These are phyloP conservation scores for Dendrostoma leiphaemia DNA, from an alignment of 2,329 filamentous ascomycete species.

Conservation along the genomic window DNA sequence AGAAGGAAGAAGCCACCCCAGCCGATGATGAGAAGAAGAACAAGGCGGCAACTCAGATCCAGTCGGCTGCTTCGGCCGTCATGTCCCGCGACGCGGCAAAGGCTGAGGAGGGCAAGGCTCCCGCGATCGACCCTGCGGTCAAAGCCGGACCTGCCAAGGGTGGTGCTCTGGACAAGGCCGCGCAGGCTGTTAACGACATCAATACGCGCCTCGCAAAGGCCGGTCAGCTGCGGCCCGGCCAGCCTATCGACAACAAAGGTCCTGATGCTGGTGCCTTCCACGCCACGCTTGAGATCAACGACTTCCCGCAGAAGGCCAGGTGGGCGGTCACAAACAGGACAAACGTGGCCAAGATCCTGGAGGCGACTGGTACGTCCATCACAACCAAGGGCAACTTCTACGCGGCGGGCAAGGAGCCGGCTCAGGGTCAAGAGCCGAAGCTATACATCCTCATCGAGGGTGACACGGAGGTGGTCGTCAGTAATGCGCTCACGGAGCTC, in stretches of 20 bases:
- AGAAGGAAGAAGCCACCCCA: slow-evolving; percentile 59
- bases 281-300: slow-evolving; percentile 97
- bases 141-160: slow-evolving; percentile 46
- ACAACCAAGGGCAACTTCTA: slow-evolving; percentile 97
- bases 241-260: slow-evolving; percentile 97
- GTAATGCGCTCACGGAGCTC: slow-evolving; percentile 85
- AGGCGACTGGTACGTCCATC: slow-evolving; percentile 91
- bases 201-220: slow-evolving; percentile 86
- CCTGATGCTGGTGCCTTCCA: slow-evolving; percentile 96
- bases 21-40: slow-evolving; percentile 69
- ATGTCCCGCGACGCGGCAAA: slow-evolving; percentile 51
- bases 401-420: slow-evolving; percentile 74
- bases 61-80: slow-evolving; percentile 58
- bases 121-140: slow-evolving; percentile 28
- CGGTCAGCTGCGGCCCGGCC: slow-evolving; percentile 84
- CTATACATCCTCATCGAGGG: slow-evolving; percentile 97
- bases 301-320: slow-evolving; percentile 96
- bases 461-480: slow-evolving; percentile 90
- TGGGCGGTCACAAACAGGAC: slow-evolving; percentile 99
- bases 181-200: slow-evolving; percentile 87
- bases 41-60: slow-evolving; percentile 64
- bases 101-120: slow-evolving; percentile 30
- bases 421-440: slow-evolving; percentile 77
- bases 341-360: slow-evolving; percentile 96
- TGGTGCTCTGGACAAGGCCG: slow-evolving; percentile 75